Conservation (phyloP, 2,329 filamentous ascomycete species). For the Trichoderma arundinaceum region DNA sequence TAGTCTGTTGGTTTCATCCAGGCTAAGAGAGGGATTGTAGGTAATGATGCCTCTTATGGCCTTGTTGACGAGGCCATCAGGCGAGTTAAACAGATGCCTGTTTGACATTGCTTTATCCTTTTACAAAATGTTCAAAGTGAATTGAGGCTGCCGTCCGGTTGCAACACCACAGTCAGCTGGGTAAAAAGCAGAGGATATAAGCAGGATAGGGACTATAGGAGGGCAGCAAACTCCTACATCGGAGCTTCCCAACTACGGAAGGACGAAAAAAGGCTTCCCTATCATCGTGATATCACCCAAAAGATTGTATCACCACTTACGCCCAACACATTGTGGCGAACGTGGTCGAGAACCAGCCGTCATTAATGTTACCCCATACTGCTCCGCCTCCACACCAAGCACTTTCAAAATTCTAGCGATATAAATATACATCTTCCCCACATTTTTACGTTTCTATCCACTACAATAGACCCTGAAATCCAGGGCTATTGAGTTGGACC, state of each 20-base stretch:
- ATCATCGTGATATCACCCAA: slow-evolving; percentile 14
- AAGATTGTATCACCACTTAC: neutral
- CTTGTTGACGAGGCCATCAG: slow-evolving; percentile 61
- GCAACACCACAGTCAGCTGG: slow-evolving; percentile 6
- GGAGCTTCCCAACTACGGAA: slow-evolving; percentile 16
- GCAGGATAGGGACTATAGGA: neutral
- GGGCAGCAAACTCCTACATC: slow-evolving; percentile 14
- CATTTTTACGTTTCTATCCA: slow-evolving; percentile 1
- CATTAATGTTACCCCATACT: neutral
- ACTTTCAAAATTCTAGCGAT: neutral
- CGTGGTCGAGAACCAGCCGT: neutral
- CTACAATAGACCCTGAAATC: slow-evolving; percentile 7
- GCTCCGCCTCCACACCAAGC: slow-evolving; percentile 6
- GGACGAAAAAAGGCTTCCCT: slow-evolving; percentile 15
- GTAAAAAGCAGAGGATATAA: slow-evolving; percentile 22
- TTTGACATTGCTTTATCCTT: slow-evolving; percentile 52
- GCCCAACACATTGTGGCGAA: slow-evolving; percentile 9
- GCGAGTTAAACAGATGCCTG: slow-evolving; percentile 58
- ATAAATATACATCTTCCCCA: slow-evolving; percentile 15
- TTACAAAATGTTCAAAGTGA: neutral
- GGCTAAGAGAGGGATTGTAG: slow-evolving; percentile 57
- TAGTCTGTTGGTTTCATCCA: slow-evolving; percentile 58
- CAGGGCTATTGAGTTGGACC: slow-evolving; percentile 25
- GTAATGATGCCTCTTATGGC: slow-evolving; percentile 56
- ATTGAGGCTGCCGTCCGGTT: neutral